Evolutionary conservation across 371 early-diverging fungal species (phyloP).

Genomic region (Dinochytrium kinnereticum): DNA sequence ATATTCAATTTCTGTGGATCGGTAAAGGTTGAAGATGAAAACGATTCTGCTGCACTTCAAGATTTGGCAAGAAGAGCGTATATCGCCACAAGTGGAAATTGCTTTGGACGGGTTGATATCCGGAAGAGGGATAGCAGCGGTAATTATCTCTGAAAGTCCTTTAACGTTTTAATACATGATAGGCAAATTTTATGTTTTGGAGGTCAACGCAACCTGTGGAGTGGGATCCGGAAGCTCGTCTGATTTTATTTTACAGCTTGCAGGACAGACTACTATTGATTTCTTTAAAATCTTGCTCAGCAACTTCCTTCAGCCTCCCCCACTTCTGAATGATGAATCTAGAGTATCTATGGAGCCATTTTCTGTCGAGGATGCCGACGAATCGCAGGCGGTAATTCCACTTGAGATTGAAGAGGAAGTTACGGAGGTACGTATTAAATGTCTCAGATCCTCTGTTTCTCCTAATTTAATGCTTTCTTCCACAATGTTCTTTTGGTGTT

Average conservation of each 20-base stretch:
- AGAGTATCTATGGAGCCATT: slow-evolving; percentile 28
- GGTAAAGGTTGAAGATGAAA: slow-evolving; percentile 27
- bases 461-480: not conserved
- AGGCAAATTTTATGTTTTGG: slow-evolving; percentile 47
- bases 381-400: slow-evolving; percentile 22
- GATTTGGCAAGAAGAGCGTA: slow-evolving; percentile 48
- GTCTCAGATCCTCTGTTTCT: not conserved
- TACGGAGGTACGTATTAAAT: slow-evolving; percentile 10
- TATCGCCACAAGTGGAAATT: slow-evolving; percentile 44
- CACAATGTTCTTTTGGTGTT: too few relatives aligned
- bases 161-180: not conserved
- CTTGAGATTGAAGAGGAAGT: slow-evolving; percentile 37
- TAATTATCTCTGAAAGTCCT: slow-evolving; percentile 5
- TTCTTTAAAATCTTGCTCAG: slow-evolving; percentile 46
- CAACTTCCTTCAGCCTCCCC: slow-evolving; percentile 30
- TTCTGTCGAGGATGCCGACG: slow-evolving; percentile 20
- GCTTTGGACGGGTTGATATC: slow-evolving; percentile 47
- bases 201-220: slow-evolving; percentile 49
- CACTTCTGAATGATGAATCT: not conserved
- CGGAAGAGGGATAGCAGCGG: slow-evolving; percentile 39
- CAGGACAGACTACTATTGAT: slow-evolving; percentile 46
- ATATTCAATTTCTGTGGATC: not conserved
- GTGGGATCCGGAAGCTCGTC: slow-evolving; percentile 44
- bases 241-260: slow-evolving; percentile 47
- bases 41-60: slow-evolving; percentile 40